Percentiles rank a stretch among this genome's conserved stretches.
These are phyloP conservation scores for Lyophyllum atratum DNA, from an alignment of 768 basidiomycete species.

Conservation along the genomic window DNA sequence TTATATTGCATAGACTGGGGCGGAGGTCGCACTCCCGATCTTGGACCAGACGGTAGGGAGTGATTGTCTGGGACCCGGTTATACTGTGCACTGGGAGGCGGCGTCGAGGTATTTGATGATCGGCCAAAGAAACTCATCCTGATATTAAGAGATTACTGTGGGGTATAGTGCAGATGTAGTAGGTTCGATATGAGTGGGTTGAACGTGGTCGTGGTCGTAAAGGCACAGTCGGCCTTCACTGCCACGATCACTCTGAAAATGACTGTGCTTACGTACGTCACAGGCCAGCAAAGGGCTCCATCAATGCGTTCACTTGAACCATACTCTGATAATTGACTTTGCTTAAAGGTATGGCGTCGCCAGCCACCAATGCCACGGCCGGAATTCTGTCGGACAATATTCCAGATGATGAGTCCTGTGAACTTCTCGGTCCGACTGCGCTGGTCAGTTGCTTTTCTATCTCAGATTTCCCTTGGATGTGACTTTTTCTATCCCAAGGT, in stretches of 20 bases:
- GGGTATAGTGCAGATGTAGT: slow-evolving; percentile 1
- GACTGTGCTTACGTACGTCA: slow-evolving; percentile 13
- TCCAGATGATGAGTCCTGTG: slow-evolving; percentile 53
- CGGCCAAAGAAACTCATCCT: slow-evolving; percentile 54
- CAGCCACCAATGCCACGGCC: background rate
- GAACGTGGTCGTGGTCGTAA: slow-evolving; percentile 4
- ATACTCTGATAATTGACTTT: background rate
- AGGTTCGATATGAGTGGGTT: background rate
- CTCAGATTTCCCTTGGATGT: slow-evolving; percentile 49
- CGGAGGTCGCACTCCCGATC: slow-evolving; percentile 37
- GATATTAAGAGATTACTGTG: too few species aligned
- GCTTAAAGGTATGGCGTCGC: slow-evolving; percentile 3
- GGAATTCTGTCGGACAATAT: slow-evolving; percentile 21
- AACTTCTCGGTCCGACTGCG: slow-evolving; percentile 53
- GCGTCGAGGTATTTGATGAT: slow-evolving; percentile 34
- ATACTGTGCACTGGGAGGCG: slow-evolving; percentile 42
- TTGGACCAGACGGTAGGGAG: slow-evolving; percentile 28
- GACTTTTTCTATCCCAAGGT: slow-evolving; percentile 58
- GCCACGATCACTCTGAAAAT: slow-evolving; percentile 7
- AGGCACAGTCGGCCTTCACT: slow-evolving; percentile 1
- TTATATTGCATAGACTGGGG: slow-evolving; percentile 44
- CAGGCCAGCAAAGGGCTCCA: background rate
- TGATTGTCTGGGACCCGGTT: slow-evolving; percentile 38
- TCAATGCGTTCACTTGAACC: background rate
- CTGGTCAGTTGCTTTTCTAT: slow-evolving; percentile 36